Conservation (phyloP, 2,329 filamentous ascomycete species). For the Graphiopsis chlorocephala region DNA sequence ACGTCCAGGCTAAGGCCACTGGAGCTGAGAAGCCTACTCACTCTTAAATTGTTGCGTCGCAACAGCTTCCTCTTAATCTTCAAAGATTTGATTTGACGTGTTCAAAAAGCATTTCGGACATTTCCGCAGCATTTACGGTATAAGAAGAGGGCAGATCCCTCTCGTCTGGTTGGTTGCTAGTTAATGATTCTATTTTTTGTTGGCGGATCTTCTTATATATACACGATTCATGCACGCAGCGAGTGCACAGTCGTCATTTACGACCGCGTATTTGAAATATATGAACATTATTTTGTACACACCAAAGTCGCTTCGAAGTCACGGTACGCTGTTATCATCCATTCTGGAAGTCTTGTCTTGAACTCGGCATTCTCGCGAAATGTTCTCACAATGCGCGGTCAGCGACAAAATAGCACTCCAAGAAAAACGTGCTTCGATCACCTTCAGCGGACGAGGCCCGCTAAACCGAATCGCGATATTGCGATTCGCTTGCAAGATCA, state of each 20-base stretch:
- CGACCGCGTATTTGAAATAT: not conserved
- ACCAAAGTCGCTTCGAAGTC: not conserved
- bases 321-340: too few species aligned
- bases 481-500: not conserved
- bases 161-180: not conserved
- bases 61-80: not conserved
- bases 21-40: not conserved
- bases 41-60: not conserved
- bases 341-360: not conserved
- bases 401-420: not conserved
- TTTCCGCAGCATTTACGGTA: slow-evolving; percentile 7
- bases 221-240: not conserved
- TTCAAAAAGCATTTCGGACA: slow-evolving; percentile 2
- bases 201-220: not conserved
- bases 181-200: not conserved
- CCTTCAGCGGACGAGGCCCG: not conserved
- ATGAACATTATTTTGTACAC: not conserved
- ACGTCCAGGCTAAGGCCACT: not conserved
- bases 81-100: not conserved
- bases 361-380: not conserved
- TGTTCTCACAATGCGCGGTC: not conserved
- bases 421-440: not conserved
- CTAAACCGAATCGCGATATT: not conserved
- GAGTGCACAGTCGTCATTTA: not conserved
- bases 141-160: slow-evolving; percentile 11